A percentile compares a stretch with the other conserved stretches of the same genome.
Conservation (phyloP, 257 asterid species). For the Solanum paucissectum region DNA sequence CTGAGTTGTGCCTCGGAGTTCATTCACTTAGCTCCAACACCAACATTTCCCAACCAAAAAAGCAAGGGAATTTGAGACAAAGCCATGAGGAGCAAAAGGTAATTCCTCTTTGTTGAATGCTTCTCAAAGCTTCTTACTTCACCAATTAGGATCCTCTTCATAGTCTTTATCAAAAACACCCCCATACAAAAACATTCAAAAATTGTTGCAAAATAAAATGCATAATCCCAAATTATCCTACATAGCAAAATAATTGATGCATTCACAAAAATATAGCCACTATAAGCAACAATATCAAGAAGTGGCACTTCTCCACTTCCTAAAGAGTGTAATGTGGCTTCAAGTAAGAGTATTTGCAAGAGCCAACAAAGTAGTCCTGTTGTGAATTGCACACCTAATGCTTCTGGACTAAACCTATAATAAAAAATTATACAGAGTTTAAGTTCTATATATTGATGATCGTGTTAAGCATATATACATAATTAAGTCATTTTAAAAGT, state of each 20-base stretch:
- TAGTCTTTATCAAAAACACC: constrained; percentile 19
- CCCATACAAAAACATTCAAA: constrained; percentile 23
- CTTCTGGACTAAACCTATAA: constrained; percentile 31
- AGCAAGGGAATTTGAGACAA: constrained; percentile 23
- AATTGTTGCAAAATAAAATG: constrained; percentile 8
- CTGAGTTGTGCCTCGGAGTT: not conserved
- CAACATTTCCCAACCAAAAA: constrained; percentile 20
- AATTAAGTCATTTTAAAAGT: not conserved
- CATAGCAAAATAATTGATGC: constrained; percentile 12
- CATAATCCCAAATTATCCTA: constrained; percentile 11
- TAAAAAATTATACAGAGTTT: not conserved
- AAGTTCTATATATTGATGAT: not conserved
- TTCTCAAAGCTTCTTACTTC: constrained; percentile 14
- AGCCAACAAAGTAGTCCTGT: constrained; percentile 34
- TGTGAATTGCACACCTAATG: constrained; percentile 23
- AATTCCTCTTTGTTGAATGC: constrained; percentile 17
- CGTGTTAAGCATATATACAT: not conserved
- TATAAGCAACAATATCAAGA: constrained; percentile 22
- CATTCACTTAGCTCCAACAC: not conserved
- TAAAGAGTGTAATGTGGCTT: constrained; percentile 14
- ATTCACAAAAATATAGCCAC: constrained; percentile 18
- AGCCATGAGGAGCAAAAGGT: constrained; percentile 21
- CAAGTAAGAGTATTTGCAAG: constrained; percentile 18
- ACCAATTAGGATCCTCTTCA: constrained; percentile 16
- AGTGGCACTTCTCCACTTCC: constrained; percentile 25